Conservation (phyloP, 176 grass and related monocot genomes). For the barley (Hordeum vulgare) region MorexV3_pseudomolecules_assembly NC_058520.1:583253778-583254277, state of each 20-base stretch:
- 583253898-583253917: not conserved
- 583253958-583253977: not conserved
- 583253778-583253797: not conserved
- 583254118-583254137: conserved; percentile 91
- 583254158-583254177: conserved; percentile 60
- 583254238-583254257: conserved; percentile 11
- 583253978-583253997: not conserved
- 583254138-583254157: conserved; percentile 93
- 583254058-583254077: not conserved
- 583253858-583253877: not conserved
- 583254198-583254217: conserved; percentile 85
- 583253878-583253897: not conserved
- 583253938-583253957: not conserved
- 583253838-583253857: not conserved
- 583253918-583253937: not conserved
- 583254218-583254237: conserved; percentile 27
- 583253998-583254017: not conserved
- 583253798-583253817: not conserved
- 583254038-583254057: not conserved
- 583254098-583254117: conserved; percentile 76
- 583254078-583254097: not conserved
- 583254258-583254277: conserved; percentile 89
- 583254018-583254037: not conserved
- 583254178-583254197: conserved; percentile 93
- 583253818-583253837: too few relatives aligned